Evolutionary conservation across 2,329 filamentous ascomycete genomes (phyloP), one percentile per base, ranked within the genome.

Genomic region (Epichloe sibirici): DNA sequence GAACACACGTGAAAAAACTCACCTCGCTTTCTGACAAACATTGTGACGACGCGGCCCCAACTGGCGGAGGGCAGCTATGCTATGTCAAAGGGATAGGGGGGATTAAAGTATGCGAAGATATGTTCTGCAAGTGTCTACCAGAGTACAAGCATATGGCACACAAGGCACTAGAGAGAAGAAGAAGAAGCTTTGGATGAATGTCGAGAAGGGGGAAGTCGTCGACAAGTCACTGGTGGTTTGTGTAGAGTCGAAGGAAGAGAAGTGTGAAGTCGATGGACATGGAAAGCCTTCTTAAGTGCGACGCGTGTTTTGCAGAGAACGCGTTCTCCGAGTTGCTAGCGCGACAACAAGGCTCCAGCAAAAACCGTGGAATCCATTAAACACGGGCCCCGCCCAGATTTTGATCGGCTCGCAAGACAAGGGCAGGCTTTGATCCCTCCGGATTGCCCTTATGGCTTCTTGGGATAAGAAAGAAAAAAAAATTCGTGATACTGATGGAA

Each of bases 1-100:
- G 35, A 25, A 21, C 12, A 9, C 40, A 3, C 52, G 43, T 21
- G 17, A 21, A 48, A 53, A 51, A 58, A 73, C 77, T 61, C 73
- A 81, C 78, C 78, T 66, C 79, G 74, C 75, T 82, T 82, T 67
- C 75, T 76, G 67, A 82, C 79, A 66, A 77, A 82, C 79, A 82
- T 82, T 63, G 63, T 67, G 71, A 62, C 58, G 58, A 58, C 57
- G 56, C 58, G 56, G 53, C 53, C 38, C 38, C 13, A 40, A 55
- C 49, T 34, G 50, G 40, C 55, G 54, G 56, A 59, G 57, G 56
- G 53, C 55, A 56, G 56, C 51, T 55, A 56, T 55, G 55, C 17
- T 21, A 21, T 51, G 57, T 51, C 54, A 52, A 55, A 55, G 55
- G 51, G 51, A 52, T 56, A 57, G 56, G 55, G 56, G 55, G 52